Conservation (phyloP, 305 asterid species). For the Nicotiana rustica region DNA sequence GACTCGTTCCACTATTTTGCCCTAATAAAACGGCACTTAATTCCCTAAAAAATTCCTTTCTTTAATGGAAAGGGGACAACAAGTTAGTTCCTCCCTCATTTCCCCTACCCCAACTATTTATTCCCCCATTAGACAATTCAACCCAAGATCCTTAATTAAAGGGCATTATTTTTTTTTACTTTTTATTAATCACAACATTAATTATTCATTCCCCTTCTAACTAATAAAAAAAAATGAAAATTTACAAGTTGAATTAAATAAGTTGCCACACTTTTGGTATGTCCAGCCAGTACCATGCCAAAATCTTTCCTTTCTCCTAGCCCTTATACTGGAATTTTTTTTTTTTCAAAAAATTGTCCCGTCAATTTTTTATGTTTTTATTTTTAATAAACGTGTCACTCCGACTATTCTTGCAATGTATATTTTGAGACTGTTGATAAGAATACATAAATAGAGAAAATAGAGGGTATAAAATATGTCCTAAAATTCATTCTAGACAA, state of each 20-base stretch:
- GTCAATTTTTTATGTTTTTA: background rate
- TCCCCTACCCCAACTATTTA: slow-evolving; percentile 35
- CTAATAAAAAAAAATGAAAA: background rate
- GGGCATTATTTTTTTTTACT: slow-evolving; percentile 38
- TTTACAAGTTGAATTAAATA: slow-evolving; percentile 14
- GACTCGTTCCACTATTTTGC: slow-evolving; percentile 56
- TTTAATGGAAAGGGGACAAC: slow-evolving; percentile 37
- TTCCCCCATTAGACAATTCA: slow-evolving; percentile 42
- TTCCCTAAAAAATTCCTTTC: slow-evolving; percentile 52
- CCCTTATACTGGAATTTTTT: background rate
- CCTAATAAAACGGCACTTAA: slow-evolving; percentile 71
- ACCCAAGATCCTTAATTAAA: slow-evolving; percentile 55
- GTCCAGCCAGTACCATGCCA: slow-evolving; percentile 26
- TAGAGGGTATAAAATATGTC: background rate
- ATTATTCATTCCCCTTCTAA: slow-evolving; percentile 23
- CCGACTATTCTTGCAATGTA: background rate
- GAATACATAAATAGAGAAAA: background rate
- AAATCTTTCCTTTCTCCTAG: background rate
- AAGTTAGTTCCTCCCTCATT: slow-evolving; percentile 42
- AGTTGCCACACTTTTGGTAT: slow-evolving; percentile 25
- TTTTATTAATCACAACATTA: slow-evolving; percentile 29
- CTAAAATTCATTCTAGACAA: background rate
- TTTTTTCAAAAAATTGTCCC: background rate
- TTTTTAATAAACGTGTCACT: background rate
- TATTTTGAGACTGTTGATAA: background rate